Base-by-base conservation (phyloP, 2,329 filamentous ascomycete species). In the Penicillium freii region DNA sequence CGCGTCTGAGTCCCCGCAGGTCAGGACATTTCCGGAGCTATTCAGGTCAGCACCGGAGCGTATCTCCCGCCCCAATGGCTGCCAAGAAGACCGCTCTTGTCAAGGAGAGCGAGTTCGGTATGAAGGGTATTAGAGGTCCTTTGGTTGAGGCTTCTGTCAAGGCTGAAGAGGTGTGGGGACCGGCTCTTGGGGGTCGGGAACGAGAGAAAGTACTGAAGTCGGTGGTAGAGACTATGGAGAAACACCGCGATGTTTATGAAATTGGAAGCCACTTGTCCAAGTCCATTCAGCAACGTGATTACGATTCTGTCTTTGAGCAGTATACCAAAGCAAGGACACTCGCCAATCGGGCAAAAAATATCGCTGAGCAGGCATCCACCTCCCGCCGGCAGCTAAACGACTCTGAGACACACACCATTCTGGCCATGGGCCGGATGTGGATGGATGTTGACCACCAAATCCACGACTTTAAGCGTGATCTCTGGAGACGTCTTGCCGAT, bases 141-240 rank as follows among this genome's bases (percentile, higher is more conserved):
- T 79, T 99, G 54, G 81, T 94, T 10, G 94, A 97, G 67, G 91
- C 95, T 11, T 91, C 91, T 0, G 89, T 92, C 59, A 97, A 97
- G 74, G 94, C 93, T 0, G 92, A 97, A 73, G 94, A 99, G 69
- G 90, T 99, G 9, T 99, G 95, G 92, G 94, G 94, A 0, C 94
- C 94, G 2, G 93, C 94, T 1, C 76, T 99, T 38, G 91, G 92
- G 39, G 94, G 94, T 4, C 86, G 91, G 29, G 92, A 97, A 67
- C 92, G 93, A 70, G 94, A 97, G 69, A 90, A 92, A 70, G 88
- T 88, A 60, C 80, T 99, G 54, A 95, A 92, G 73, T 82, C 85
- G 0, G 85, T 97, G 9, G 82, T 92, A 23, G 82, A 83, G 9
- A 87, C 88, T 15, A 81, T 99, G 47, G 89, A 94, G 60, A 86